phyloP scores from a whole-genome alignment of 1,284 basidiomycete species.

The Wolfiporia cocos region DNA sequence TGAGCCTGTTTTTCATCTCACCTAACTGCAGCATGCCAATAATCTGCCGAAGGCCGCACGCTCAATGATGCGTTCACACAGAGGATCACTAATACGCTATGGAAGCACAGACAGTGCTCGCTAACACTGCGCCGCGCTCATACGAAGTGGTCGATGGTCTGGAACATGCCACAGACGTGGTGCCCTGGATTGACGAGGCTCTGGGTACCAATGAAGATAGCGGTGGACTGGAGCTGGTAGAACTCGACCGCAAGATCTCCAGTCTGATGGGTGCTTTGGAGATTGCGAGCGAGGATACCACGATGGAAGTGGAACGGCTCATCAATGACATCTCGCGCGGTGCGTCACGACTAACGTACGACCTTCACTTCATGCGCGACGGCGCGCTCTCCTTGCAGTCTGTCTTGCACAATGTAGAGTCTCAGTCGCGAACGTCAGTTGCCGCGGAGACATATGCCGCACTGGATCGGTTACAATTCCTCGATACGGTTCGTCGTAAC shows the following conservation, averaged over 20 bases:
- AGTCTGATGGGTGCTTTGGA: conserved; percentile 74
- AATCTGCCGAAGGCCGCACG: too few species aligned
- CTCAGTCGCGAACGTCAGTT: conserved; percentile 41
- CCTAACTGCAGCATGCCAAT: too few species aligned
- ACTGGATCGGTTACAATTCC: conserved; percentile 67
- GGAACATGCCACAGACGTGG: conserved; percentile 40
- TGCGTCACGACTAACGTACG: conserved; percentile 85
- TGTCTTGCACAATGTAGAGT: conserved; percentile 52
- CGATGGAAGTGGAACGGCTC: conserved; percentile 74
- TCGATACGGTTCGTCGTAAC: conserved; percentile 78
- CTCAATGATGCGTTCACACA: too few species aligned
- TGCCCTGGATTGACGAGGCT: conserved; percentile 62
- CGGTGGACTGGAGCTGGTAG: conserved; percentile 42
- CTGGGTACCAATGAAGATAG: conserved; percentile 29
- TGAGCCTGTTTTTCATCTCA: too few species aligned
- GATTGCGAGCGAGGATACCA: conserved; percentile 82
- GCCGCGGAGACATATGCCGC: conserved; percentile 52
- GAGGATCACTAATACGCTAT: too few species aligned
- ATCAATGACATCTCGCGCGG: conserved; percentile 88
- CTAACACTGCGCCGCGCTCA: too few species aligned
- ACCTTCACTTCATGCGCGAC: conserved; percentile 93
- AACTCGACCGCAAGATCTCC: conserved; percentile 70
- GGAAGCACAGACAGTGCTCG: too few species aligned
- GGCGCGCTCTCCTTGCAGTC: conserved; percentile 72
- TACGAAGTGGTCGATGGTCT: too few species aligned